These are phyloP conservation scores for Pythium dissimile DNA, from an alignment of 352 stramenopile species.

Conservation along the genomic window DNA sequence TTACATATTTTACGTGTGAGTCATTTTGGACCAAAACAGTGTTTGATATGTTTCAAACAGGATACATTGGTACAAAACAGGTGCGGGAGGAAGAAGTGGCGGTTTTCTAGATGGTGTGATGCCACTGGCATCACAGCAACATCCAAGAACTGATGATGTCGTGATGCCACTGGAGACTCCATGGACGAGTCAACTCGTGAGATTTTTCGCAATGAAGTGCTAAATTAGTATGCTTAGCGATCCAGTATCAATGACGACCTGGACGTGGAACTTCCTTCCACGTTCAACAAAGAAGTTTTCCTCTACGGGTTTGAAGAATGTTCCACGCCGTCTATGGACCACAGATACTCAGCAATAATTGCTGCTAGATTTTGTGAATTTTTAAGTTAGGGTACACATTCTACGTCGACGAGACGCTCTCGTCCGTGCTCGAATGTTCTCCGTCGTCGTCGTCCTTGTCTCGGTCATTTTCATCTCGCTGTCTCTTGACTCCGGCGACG, in stretches of 20 bases:
- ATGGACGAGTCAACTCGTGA: slow-evolving; percentile 10
- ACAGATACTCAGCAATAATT: not conserved
- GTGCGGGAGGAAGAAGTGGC: not conserved
- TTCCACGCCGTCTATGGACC: too few relatives aligned
- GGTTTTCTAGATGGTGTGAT: slow-evolving; percentile 14
- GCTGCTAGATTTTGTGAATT: not conserved
- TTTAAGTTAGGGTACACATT: not conserved
- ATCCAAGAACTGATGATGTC: slow-evolving; percentile 2
- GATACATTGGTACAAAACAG: not conserved
- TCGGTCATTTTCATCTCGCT: not conserved
- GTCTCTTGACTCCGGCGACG: not conserved
- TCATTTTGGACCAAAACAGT: too few relatives aligned
- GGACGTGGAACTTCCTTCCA: too few relatives aligned
- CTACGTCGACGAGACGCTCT: slow-evolving; percentile 4
- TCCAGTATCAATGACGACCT: not conserved
- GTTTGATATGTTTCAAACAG: slow-evolving; percentile 11
- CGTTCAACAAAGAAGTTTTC: too few relatives aligned
- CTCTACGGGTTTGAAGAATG: too few relatives aligned
- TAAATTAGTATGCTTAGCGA: not conserved
- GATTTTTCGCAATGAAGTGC: not conserved
- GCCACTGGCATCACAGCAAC: slow-evolving; percentile 19
- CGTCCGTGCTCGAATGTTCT: not conserved
- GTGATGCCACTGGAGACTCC: slow-evolving; percentile 2
- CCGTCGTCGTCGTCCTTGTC: not conserved
- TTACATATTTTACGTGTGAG: slow-evolving; percentile 3